Evolutionary conservation across 305 asterid species (phyloP).

Genomic region (Euphrasia arctica): DNA sequence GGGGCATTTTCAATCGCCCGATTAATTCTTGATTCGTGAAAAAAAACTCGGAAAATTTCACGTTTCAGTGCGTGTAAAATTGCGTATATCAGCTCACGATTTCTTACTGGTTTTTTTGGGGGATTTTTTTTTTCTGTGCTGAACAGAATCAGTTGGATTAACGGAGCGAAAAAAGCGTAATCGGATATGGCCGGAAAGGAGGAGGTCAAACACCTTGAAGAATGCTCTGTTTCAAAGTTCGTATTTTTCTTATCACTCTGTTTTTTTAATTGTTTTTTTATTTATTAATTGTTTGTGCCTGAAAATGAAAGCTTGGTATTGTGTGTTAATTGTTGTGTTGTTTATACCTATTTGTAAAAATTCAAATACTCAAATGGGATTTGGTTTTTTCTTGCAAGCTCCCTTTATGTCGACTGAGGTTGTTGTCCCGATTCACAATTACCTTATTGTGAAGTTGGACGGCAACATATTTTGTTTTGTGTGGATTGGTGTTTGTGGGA

Average conservation of each 20-base stretch:
- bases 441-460: no score
- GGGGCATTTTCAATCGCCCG: not conserved
- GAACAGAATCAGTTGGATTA: not conserved
- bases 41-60: not conserved
- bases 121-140: not conserved
- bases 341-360: no score
- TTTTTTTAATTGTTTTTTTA: not conserved
- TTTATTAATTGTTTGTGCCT: not conserved
- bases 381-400: no score
- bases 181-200: constrained; percentile 1
- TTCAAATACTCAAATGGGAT: no score
- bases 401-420: not conserved
- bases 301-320: no score
- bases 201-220: constrained; percentile 14
- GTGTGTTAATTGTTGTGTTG: no score
- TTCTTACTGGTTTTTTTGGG: not conserved
- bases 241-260: not conserved
- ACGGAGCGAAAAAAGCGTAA: not conserved
- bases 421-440: no score
- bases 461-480: no score
- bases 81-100: not conserved
- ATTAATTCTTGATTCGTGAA: not conserved
- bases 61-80: not conserved
- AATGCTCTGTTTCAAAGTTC: constrained; percentile 12
- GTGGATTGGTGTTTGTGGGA: no score